Evolutionary conservation across 2,329 filamentous ascomycete species (phyloP).

Genomic region (Pseudovirgaria hyperparasitica): DNA sequence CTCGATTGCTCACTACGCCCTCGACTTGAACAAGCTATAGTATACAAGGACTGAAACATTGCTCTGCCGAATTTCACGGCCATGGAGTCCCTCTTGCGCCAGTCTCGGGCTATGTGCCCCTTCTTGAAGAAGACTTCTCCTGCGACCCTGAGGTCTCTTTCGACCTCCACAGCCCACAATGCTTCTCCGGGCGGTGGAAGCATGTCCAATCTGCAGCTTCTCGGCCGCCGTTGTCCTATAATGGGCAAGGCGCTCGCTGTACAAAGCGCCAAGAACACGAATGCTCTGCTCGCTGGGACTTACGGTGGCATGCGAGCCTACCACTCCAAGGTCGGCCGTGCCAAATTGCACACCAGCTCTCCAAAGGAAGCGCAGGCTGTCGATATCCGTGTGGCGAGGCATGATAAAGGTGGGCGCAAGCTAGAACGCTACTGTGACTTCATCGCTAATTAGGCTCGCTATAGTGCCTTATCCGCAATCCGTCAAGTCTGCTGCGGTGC

Average conservation of each 20-base stretch:
- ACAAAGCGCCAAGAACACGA: slow-evolving; percentile 46
- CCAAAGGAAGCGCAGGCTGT: slow-evolving; percentile 67
- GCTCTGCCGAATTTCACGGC: slow-evolving; percentile 9
- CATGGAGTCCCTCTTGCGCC: slow-evolving; percentile 91
- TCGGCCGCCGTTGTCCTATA: slow-evolving; percentile 89
- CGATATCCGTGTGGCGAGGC: slow-evolving; percentile 42
- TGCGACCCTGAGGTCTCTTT: slow-evolving; percentile 79
- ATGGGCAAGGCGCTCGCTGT: slow-evolving; percentile 97
- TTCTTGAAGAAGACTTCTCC: slow-evolving; percentile 93
- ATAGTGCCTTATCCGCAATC: slow-evolving; percentile 19
- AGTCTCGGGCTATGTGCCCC: slow-evolving; percentile 93
- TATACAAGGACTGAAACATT: not conserved
- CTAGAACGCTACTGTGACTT: too few relatives aligned
- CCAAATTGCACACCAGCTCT: slow-evolving; percentile 69
- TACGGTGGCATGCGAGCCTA: slow-evolving; percentile 38
- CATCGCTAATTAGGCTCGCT: slow-evolving; percentile 6
- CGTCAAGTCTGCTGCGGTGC: slow-evolving; percentile 12
- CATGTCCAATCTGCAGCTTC: slow-evolving; percentile 92
- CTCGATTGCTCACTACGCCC: not conserved
- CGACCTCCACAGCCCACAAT: slow-evolving; percentile 55
- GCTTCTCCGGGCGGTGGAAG: slow-evolving; percentile 72
- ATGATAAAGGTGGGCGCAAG: too few relatives aligned
- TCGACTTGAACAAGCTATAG: not conserved
- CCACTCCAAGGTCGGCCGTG: slow-evolving; percentile 43
- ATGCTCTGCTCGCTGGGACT: slow-evolving; percentile 33